Percentiles rank a stretch among this genome's conserved stretches.
These are phyloP conservation scores for Thuidium tamariscinum DNA, from an alignment of 225 moss, liverwort and hornwort genomes.

Conservation along the genomic window DNA sequence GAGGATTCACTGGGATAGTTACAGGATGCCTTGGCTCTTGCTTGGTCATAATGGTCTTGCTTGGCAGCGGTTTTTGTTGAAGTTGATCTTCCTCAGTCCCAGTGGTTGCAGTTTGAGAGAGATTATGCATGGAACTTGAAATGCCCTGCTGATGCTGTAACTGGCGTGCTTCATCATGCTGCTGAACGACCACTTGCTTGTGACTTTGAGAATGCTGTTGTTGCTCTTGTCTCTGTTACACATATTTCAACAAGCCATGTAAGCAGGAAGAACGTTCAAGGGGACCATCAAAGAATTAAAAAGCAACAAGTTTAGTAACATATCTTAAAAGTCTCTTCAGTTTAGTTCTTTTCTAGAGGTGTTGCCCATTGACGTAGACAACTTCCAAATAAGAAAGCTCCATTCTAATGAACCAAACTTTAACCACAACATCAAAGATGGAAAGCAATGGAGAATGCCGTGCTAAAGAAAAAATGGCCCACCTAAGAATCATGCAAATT, in stretches of 20 bases:
- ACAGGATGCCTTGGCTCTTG: conserved; percentile 39
- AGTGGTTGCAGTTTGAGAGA: conserved; percentile 30
- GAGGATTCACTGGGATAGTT: conserved; percentile 13
- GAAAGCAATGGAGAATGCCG: background rate
- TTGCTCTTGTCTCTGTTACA: conserved; percentile 27
- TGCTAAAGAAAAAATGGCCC: background rate
- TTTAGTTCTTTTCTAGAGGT: background rate
- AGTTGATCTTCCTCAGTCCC: conserved; percentile 24
- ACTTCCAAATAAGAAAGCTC: background rate
- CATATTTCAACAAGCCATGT: background rate
- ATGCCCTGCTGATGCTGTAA: conserved; percentile 91
- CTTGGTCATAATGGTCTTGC: conserved; percentile 30
- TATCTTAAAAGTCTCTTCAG: background rate
- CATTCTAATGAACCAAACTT: background rate
- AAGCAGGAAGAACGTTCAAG: background rate
- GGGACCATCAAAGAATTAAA: background rate
- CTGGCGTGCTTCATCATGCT: conserved; percentile 58
- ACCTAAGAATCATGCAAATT: background rate
- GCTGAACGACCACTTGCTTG: conserved; percentile 41
- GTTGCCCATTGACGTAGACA: background rate
- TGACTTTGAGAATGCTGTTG: conserved; percentile 34
- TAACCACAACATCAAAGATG: background rate
- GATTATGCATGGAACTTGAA: conserved; percentile 60
- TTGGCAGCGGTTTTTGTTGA: conserved; percentile 30
- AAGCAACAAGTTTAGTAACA: background rate